Evolutionary conservation across 2,329 filamentous ascomycete species (phyloP), one percentile per base, ranked within the genome.

Genomic region (Talaromyces sp.): DNA sequence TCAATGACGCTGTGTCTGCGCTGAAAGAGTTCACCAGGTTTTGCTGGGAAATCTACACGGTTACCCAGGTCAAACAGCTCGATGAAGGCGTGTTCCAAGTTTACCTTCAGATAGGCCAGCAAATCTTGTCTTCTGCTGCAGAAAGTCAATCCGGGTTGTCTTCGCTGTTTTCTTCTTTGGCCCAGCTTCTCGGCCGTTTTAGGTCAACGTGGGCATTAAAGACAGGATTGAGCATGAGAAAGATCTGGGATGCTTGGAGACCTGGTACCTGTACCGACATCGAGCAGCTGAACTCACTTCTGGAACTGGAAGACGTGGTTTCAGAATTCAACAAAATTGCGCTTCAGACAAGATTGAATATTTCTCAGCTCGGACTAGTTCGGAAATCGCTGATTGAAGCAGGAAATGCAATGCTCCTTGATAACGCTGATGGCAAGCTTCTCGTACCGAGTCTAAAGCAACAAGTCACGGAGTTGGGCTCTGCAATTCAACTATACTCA

Each of bases 171-270:
- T 53, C 55, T 31, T 57, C 61, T 6, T 66, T 70, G 40, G 75
- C 62, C 46, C 64, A 60, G 52, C 63, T 65, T 46, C 72, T 81
- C 43, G 75, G 75, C 39, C 80, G 80, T 52, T 93, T 96, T 67
- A 80, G 83, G 22, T 80, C 84, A 15, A 85, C 84, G 1, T 92
- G 91, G 75, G 84, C 85, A 57, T 75, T 95, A 13, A 85, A 79
- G 0, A 91, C 88, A 2, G 91, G 91, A 0, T 76, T 91, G 11
- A 87, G 84, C 63, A 94, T 95, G 89, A 89, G 94, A 67, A 71
- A 77, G 8, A 79, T 96, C 5, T 96, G 92, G 93, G 82, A 83
- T 41, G 67, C 78, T 1, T 83, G 95, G 66, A 83, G 88, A 55
- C 89, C 91, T 33, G 67, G 67, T 10, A 81, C 80, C 3, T 76